phyloP scores from a whole-genome alignment of 371 early-diverging fungal species.

The Lichtheimia ornata region DNA sequence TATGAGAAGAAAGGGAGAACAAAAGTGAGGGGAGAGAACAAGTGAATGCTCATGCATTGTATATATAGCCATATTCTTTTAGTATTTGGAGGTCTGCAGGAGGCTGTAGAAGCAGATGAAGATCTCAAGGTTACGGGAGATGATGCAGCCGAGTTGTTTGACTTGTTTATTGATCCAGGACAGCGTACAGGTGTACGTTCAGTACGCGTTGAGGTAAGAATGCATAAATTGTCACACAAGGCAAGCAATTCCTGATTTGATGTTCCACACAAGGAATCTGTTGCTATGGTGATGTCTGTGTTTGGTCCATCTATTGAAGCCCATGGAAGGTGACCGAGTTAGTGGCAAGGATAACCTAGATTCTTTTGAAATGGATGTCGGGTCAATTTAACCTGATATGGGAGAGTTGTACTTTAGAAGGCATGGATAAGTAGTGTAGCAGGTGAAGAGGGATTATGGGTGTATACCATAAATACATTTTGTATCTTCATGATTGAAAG shows the following conservation, averaged over 20 bases:
- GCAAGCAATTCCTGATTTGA: background rate
- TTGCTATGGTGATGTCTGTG: constrained; percentile 35
- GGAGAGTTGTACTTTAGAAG: constrained; percentile 8
- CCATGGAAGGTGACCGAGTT: constrained; percentile 20
- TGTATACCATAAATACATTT: background rate
- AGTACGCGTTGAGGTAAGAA: constrained; percentile 66
- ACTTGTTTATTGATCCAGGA: constrained; percentile 64
- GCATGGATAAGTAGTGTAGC: background rate
- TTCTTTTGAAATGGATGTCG: constrained; percentile 13
- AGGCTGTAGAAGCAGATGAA: constrained; percentile 73
- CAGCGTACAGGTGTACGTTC: constrained; percentile 64
- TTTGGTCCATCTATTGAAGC: constrained; percentile 26
- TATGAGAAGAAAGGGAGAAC: constrained; percentile 12
- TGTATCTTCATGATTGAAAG: constrained; percentile 5
- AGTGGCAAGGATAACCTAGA: constrained; percentile 1
- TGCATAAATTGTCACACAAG: background rate
- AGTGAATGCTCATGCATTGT: constrained; percentile 2
- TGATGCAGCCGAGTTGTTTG: constrained; percentile 67
- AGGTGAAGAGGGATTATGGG: background rate
- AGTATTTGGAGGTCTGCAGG: constrained; percentile 72
- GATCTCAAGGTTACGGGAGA: constrained; percentile 61
- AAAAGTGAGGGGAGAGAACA: constrained; percentile 1
- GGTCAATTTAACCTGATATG: constrained; percentile 15
- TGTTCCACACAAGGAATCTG: constrained; percentile 28
- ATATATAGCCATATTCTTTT: constrained; percentile 61